Base-by-base conservation (phyloP, 495 filamentous ascomycete species). In the Annulohypoxylon bovei region DNA sequence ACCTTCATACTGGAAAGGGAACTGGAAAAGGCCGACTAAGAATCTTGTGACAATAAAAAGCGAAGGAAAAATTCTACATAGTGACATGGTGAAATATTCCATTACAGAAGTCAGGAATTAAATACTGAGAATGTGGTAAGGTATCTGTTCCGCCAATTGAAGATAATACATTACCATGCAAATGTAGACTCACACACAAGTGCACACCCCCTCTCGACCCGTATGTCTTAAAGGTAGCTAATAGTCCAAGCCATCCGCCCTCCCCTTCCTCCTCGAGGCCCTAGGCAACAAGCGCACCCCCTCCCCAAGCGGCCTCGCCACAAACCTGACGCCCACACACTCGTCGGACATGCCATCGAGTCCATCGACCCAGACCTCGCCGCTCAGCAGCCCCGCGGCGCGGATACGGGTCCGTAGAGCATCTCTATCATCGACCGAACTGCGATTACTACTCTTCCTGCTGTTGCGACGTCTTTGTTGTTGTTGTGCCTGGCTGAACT, bases 361-460 rank as follows among this genome's bases (percentile, higher is more conserved):
- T 22, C 54, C 39, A 14, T 44, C 56, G 25, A 59, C 7, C 37
- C 56, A 46, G 12, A 22, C 12, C 39, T 59, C 37, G n/a, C 56
- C 56, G 22, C 37, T 30, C 3, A 59, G 5, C 5, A 32, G 18
- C 0, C 39, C 56, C 6, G 18, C 56, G 25, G 11, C 18, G 39
- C 20, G 56, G 25, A 59, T 30, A 1, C 25, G 39, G 1, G 14
- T 4, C 2, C 14, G 46, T 6, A 59, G 12, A 4, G n/a, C 25
- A 8, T 46, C 39, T 4, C 39, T 28, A 39, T 55, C 18, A 2
- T 9, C 4, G 11, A 14, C 8, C 4, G n/a, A 49, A 28, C 4
- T 25, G n/a, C n/a, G n/a, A 2, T 8, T 49, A 14, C 14, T 27
- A 18, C 42, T 46, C 6, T 9, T 18, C 6, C 18, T 35, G 1